Base-by-base conservation (phyloP, 306 rosid genomes). In the Medicago lupulina region DNA sequence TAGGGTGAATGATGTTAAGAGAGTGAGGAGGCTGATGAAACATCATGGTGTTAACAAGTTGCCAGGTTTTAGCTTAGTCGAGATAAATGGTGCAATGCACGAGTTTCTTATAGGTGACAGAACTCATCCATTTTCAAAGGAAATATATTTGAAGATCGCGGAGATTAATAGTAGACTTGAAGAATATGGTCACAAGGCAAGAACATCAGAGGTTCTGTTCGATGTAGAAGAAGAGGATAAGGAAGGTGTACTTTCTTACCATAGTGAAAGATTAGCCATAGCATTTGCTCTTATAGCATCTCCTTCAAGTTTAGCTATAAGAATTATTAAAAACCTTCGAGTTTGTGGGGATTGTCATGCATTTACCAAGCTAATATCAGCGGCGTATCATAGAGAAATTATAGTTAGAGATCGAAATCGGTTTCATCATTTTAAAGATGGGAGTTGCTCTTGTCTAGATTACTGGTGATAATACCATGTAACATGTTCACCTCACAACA, bases 161-260 rank as follows among this genome's bases (percentile, higher is more conserved):
- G 88, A 85, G 65, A 76, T 82, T 25, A 85, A 79, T 51, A 62
- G 67, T 73, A 82, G 76, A 72, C 55, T 85, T 7, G 78, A 70
- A 79, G 83, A 85, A 50, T 67, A 67, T 36, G 87, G 78, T 75
- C 55, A 82, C 76, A 83, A 50, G 34, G 79, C 84, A 76, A 76
- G 84, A 72, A 83, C 82, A 7, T 73, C 84, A 31, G 73, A 82
- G 51, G 85, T 82, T 40, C 41, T 80, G 65, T 83, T 86, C 51
- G 89, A 86, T 61, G 66, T 86, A 34, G 85, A 86, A 71, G 88
- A 85, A 49, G 85, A 83, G 51, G 89, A 86, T 31, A 83, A 80
- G 83, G 85, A 86, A 70, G 81, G 71, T 70, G 67, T 67, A 44
- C 83, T 83, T 14, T 86, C 85, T 70, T 86, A 83, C 81, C 87